Base-by-base conservation (phyloP, 2,329 filamentous ascomycete species). In the Verruconis gallopava region DNA sequence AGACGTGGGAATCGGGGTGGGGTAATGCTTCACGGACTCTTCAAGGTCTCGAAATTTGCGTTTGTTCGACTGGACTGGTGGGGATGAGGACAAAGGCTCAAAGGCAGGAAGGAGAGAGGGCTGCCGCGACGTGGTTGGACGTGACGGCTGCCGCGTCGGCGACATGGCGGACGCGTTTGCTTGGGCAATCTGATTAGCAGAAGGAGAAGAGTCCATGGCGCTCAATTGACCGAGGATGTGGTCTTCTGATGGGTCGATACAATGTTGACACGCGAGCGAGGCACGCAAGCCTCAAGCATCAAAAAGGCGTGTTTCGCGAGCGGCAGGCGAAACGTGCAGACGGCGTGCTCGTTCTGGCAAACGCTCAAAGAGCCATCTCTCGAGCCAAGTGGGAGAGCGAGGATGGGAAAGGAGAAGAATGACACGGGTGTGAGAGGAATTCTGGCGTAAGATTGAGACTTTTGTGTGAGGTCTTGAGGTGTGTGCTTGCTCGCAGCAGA, bases 1-100 rank as follows among this genome's bases (percentile, higher is more conserved):
- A 3, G 91, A 96, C 3, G 89, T 95, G 15, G 89, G 88, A 47
- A 93, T 74, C 1, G 91, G 91, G 2, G 91, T 96, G 33, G 91
- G 91, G 64, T 96, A 96, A 53, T 64, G 66, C 55, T 81, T 85
- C 50, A 71, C 62, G 49, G 57, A 55, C 15, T 60, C 61, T 46
- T 61, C 62, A 43, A 61, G 66, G 48, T 72, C 73, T 42, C 61
- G 59, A 51, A 63, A 66, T 55, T 78, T 80, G 56, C 81, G 76
- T 65, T 86, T 88, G 38, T 65, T 57, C 4, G 79, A 72, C 42
- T 79, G 73, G 38, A 81, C 81, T 39, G 85, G 74, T 43, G 82
- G 81, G 11, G 83, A 85, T 17, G 82, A 85, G n/a, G 81, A 81
- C 44, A 84, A 66, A 40, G 78, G 80, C 62, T 88, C 83, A 58